Conservation (phyloP, 2,329 filamentous ascomycete species). For the Aspergillus aculeatinus region DNA sequence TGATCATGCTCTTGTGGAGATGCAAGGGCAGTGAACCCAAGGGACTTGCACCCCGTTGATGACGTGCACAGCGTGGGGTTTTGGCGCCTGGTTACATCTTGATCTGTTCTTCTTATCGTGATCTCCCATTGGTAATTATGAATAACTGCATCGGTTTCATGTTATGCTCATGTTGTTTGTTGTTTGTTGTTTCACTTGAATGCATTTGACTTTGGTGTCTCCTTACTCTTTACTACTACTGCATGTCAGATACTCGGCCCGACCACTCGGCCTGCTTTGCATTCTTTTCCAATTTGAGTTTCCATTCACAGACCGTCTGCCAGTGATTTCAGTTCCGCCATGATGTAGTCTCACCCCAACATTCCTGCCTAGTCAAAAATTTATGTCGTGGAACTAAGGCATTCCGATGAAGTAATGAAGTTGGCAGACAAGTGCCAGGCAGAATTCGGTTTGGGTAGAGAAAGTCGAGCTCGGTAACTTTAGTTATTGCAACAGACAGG, state of each 20-base stretch:
- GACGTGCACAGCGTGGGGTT: conserved; percentile 47
- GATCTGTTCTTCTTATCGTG: conserved; percentile 10
- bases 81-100: conserved; percentile 37
- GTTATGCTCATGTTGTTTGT: neutral
- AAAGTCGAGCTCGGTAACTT: neutral
- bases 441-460: neutral
- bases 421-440: neutral
- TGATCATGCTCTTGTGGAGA: conserved; percentile 8
- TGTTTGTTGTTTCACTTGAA: conserved; percentile 17
- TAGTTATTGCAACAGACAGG: no score
- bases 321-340: neutral
- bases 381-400: neutral
- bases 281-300: neutral
- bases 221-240: neutral
- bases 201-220: conserved; percentile 14
- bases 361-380: neutral
- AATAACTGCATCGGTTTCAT: conserved; percentile 23
- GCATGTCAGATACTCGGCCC: conserved; percentile 2
- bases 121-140: conserved; percentile 18
- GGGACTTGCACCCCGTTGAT: conserved; percentile 22
- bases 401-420: neutral
- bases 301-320: neutral
- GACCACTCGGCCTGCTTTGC: neutral
- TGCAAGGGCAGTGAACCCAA: conserved; percentile 13
- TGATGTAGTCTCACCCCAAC: neutral